Evolutionary conservation across 2,329 filamentous ascomycete species (phyloP), one percentile per base, ranked within the genome.

Genomic region (Penicillium sp.): DNA sequence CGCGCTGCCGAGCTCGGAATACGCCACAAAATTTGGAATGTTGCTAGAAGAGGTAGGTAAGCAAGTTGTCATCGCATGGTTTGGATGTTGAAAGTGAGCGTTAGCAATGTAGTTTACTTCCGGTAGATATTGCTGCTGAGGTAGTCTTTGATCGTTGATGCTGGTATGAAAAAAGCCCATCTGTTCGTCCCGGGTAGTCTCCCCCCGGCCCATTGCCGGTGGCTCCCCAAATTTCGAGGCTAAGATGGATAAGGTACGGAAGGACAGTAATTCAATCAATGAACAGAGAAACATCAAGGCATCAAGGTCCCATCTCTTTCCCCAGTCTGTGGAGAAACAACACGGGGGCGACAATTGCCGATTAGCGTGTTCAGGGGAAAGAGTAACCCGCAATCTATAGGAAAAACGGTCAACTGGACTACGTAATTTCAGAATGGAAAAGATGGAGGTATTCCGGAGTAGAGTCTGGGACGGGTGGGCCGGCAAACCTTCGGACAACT

Each of bases 381-480:
- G 17, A n/a, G 15, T 4, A 49, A 15, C 26, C 15, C 26, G 45
- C 17, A 49, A 49, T 49, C 45, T 19, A 26, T 28, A 49, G 26
- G 15, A 49, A 28, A 49, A 30, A 49, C 26, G 45, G 45, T 30
- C 28, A 13, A n/a, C 15, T 49, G 24, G 28, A 12, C 45, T 49
- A 26, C 45, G 26, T 28, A 28, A 28, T 30, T 45, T 3, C 22
- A 15, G 26, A n/a, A 30, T 30, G 13, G 10, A 26, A 45, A 24
- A 8, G 49, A 35, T 51, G 49, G 47, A 50, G 28, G 28, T n/a
- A 47, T 47, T 47, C 24, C 44, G 44, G 44, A 47, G 44, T 30
- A 49, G 53, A 24, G 19, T 57, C 28, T 56, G 59, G 56, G 49
- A 63, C 65, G 63, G 63, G 62, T 65, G 64, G 65, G 61, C 58